A percentile compares a stretch with the other conserved stretches of the same genome.
These are phyloP conservation scores for Cymbopogon citratus DNA, from an alignment of 176 grass and related monocot genomes.

Conservation along the genomic window DNA sequence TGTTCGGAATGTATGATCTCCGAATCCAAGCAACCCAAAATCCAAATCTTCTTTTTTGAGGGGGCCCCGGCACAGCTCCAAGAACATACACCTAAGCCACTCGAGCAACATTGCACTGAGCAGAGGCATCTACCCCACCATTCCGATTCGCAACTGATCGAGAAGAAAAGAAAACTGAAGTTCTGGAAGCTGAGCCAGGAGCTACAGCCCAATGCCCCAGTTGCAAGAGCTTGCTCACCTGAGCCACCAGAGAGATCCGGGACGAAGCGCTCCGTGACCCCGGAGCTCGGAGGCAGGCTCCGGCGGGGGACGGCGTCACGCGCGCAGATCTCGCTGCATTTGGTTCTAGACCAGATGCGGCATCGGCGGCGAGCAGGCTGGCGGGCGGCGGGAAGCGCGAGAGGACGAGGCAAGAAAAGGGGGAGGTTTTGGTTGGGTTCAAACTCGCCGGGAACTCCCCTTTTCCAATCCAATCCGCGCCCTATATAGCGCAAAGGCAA, in stretches of 20 bases:
- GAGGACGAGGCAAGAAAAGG: neutral
- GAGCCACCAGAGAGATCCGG: constrained; percentile 14
- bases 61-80: too few species aligned
- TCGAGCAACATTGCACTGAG: neutral
- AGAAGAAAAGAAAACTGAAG: neutral
- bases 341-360: neutral
- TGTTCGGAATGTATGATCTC: neutral
- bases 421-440: constrained; percentile 33
- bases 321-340: constrained; percentile 48
- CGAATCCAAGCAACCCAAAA: constrained; percentile 19
- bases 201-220: neutral
- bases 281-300: neutral
- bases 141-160: neutral
- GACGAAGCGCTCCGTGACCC: neutral
- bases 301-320: constrained; percentile 22
- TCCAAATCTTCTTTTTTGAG: neutral
- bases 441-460: constrained; percentile 25
- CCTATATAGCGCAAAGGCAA: constrained; percentile 42
- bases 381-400: neutral
- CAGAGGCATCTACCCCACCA: neutral
- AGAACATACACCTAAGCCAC: neutral
- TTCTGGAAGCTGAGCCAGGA: neutral
- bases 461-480: constrained; percentile 26
- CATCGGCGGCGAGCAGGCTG: neutral
- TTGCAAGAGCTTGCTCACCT: neutral